These are phyloP conservation scores for Tulasnella sp. DNA, from an alignment of 768 basidiomycete genomes.

Conservation along the genomic window DNA sequence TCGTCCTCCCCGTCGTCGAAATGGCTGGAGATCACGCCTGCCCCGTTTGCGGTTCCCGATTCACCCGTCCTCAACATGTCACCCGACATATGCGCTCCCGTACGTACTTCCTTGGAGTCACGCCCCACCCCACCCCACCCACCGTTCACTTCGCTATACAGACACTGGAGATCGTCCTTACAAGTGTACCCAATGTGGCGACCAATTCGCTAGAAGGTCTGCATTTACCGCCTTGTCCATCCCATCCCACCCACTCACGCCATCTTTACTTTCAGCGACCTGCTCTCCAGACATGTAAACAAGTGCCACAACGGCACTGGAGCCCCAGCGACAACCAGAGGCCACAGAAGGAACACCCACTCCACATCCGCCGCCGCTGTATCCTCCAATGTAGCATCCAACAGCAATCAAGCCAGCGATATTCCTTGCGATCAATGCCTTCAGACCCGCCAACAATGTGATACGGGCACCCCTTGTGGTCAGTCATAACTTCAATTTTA, in stretches of 20 bases:
- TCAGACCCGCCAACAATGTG: conserved; percentile 39
- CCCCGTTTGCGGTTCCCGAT: conserved; percentile 75
- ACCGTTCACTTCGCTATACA: conserved; percentile 25
- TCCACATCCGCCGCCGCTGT: conserved; percentile 50
- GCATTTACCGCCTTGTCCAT: not conserved
- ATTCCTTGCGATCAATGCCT: conserved; percentile 64
- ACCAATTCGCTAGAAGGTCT: conserved; percentile 79
- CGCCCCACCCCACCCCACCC: conserved; percentile 13
- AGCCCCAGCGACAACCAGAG: conserved; percentile 9
- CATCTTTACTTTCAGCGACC: conserved; percentile 40
- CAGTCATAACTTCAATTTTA: not conserved
- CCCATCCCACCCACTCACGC: not conserved
- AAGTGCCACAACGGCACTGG: conserved; percentile 66
- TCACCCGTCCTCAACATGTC: conserved; percentile 82
- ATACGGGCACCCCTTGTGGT: conserved; percentile 18
- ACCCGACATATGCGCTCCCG: conserved; percentile 80
- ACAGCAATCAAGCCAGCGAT: conserved; percentile 42
- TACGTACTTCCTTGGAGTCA: not conserved
- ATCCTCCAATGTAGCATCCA: conserved; percentile 25
- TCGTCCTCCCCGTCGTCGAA: not conserved
- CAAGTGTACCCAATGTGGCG: conserved; percentile 77
- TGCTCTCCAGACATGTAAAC: conserved; percentile 75
- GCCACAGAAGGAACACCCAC: not conserved
- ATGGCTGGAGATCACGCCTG: conserved; percentile 83
- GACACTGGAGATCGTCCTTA: conserved; percentile 86